phyloP scores from a whole-genome alignment of 768 basidiomycete species.

The Cyathus striatus region DNA sequence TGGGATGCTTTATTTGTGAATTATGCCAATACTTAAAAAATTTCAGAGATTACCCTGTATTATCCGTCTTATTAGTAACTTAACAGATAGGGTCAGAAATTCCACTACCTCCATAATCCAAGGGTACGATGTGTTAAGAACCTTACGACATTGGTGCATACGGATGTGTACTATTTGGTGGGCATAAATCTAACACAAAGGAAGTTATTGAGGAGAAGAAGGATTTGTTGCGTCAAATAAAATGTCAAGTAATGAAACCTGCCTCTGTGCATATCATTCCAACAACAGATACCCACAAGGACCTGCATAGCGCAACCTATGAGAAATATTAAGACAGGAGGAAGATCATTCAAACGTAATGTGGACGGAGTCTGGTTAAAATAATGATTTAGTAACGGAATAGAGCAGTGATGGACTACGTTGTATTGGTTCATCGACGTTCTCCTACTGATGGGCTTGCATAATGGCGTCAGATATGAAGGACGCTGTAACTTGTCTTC shows the following conservation, averaged over 20 bases:
- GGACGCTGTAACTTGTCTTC: slow-evolving; percentile 78
- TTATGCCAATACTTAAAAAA: no score
- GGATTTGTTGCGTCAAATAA: slow-evolving; percentile 18
- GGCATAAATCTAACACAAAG: slow-evolving; percentile 31
- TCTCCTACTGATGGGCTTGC: slow-evolving; percentile 75
- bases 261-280: slow-evolving; percentile 26
- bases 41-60: no score
- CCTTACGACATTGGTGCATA: slow-evolving; percentile 11
- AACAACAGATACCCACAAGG: slow-evolving; percentile 10
- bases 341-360: slow-evolving; percentile 24
- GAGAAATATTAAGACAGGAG: slow-evolving; percentile 21
- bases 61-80: slow-evolving; percentile 23
- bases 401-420: slow-evolving; percentile 23
- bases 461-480: slow-evolving; percentile 94
- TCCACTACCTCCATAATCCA: no score
- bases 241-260: slow-evolving; percentile 30
- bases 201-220: slow-evolving; percentile 25
- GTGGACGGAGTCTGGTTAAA: no score
- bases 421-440: slow-evolving; percentile 7
- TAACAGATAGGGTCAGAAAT: slow-evolving; percentile 4
- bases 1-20: no score
- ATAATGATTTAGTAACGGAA: no score
- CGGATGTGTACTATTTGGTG: slow-evolving; percentile 21
- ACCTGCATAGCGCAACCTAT: slow-evolving; percentile 22
- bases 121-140: no score